Evolutionary conservation across 176 grass and related monocot species (phyloP), one percentile per base, ranked within the genome.

Genomic region (Rhynchospora tenuis): DNA sequence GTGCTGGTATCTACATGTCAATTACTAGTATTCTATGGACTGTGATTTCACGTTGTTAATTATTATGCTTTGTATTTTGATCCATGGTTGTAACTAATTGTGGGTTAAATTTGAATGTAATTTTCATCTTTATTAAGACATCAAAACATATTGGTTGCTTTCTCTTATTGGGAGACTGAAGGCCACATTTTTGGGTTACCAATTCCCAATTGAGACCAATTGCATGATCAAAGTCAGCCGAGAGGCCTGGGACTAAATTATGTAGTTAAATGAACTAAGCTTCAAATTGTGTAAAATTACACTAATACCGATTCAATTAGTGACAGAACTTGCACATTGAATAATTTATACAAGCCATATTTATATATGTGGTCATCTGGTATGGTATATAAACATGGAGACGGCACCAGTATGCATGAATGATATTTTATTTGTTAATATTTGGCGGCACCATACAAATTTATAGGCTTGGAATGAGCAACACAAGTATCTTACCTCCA

Each of bases 381-480:
- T 47, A 75, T 54, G 67, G 14, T 75, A 52, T 2, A 4, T 54
- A 16, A 42, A 23, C 5, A 59, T 45, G 44, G 3, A 8, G 6
- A 45, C 24, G 66, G n/a, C 9, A 62, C 8, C 0, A 24, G 5
- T 31, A 64, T 61, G 19, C 31, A 10, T 65, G 9, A 48, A 23
- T 82, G 20, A 15, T 44, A 9, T 66, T 61, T 66, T 51, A 29
- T 15, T 54, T 75, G 46, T 75, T 54, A 54, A 54, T 51, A 54
- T 75, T 75, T 16, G 9, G 1, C 7, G 71, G 29, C 10, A 11
- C 4, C 20, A 54, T 75, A 60, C 14, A 46, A 82, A 77, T 80
- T 86, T 68, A 59, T 68, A 98, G 95, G 91, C 95, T 75, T 98
- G 90, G 95, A 91, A 80, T 78, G 95, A 98, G 73, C 92, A 95